Base-by-base conservation (phyloP, 2,329 filamentous ascomycete genomes). In the Cercospora janseana region DNA sequence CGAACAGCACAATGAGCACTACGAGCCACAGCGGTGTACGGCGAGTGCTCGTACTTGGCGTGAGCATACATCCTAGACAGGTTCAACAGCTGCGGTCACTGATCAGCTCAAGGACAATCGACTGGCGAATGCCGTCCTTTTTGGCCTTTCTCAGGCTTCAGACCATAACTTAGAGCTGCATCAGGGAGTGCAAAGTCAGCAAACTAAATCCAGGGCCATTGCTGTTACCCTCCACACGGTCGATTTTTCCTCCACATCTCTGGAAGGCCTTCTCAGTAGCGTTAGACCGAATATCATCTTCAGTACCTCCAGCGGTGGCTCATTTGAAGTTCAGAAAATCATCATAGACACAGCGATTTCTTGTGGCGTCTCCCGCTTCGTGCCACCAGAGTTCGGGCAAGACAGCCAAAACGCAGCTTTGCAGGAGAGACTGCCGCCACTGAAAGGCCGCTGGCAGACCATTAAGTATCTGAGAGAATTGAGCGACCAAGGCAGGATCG, bases 201-300 rank as follows among this genome's bases (percentile, higher is more conserved):
- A 46, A 6, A 45, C 51, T 6, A 9, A 40, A 6, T 15, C 41
- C 2, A 18, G 24, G 3, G 16, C 38, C 10, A 34, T 21, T 4
- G 15, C 32, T 16, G 12, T 60, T n/a, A 46, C 46, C 13, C 23
- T 57, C 9, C 57, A 63, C 44, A 54, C 46, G 21, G 63, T 59
- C 24, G 64, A 70, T 40, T 68, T 68, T 49, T 62, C 66, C 8
- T n/a, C 50, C 1, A 13, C 54, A 18, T 65, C 69, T n/a, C 55
- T 71, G 9, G 12, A 50, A 55, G 29, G 54, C 45, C 34, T 66
- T 7, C 54, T 62, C 40, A n/a, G 16, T 6, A 15, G 26, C n/a
- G 18, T 58, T 15, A 34, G 45, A 21, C 60, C 61, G 18, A 58
- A 64, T 38, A 42, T 63, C 32, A 28, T 66, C 31, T 59, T 63